Evolutionary conservation across 2,329 filamentous ascomycete species (phyloP), one percentile per base, ranked within the genome.

Genomic region (Teratosphaeria epicoccoides): DNA sequence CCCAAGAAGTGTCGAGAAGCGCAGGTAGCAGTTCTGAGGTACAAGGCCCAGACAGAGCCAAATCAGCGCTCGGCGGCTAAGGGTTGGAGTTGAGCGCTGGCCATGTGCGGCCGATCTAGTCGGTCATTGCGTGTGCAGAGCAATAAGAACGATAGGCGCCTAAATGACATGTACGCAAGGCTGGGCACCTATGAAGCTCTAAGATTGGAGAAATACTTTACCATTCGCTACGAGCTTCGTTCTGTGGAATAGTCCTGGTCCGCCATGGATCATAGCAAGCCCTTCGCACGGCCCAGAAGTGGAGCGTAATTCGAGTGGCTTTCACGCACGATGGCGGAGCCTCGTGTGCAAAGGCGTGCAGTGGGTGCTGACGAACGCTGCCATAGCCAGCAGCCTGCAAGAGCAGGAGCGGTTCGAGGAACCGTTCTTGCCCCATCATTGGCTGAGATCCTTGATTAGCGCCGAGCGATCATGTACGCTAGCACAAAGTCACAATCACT

Each of bases 1-100:
- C 50, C 60, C 55, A 46, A 60, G 55, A 49, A 55, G 53, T 43
- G 49, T 59, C 47, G 47, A 51, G 40, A 54, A 49, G 33, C 33
- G 33, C 33, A 40, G 20, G 4, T 40, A 45, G 49, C 48, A 50
- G 49, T 51, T 37, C 47, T 25, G 49, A 56, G n/a, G n/a, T n/a
- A 56, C 49, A 56, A 53, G 43, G 52, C 46, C 51, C 49, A 58
- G 57, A 46, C 44, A 46, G 44, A 46, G 23, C 52, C 58, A 57
- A 61, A 55, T 56, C 53, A 60, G 56, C 59, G 54, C 43, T 52
- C 52, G 59, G 63, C 62, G 63, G 57, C 59, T 63, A 65, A 52
- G 22, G 53, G 55, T 55, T 58, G 55, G 51, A 56, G 25, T 49
- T 54, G 52, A 53, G 49, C 46, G 54, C 52, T 23, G 50, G 47